phyloP scores from a whole-genome alignment of 169 alveolate species.

The Cyclospora cayetanensis region DNA sequence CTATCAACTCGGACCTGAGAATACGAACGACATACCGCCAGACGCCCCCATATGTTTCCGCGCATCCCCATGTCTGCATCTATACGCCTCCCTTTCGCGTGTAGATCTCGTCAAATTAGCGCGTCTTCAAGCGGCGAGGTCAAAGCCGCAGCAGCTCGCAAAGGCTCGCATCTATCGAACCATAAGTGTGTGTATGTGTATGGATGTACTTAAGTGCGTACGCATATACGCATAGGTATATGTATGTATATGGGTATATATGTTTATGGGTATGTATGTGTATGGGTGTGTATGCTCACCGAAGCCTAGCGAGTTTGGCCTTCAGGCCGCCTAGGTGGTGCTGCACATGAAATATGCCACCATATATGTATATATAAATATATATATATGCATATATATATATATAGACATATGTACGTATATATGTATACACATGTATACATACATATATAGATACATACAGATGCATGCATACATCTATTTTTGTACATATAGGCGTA shows the following conservation, averaged over 20 bases:
- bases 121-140: neutral
- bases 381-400: neutral
- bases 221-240: neutral
- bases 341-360: neutral
- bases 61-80: neutral
- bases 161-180: too few species aligned
- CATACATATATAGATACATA: too few species aligned
- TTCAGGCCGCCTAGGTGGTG: conserved; percentile 97
- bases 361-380: neutral
- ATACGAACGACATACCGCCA: neutral
- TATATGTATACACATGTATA: too few species aligned
- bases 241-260: neutral
- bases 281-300: neutral
- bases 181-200: too few species aligned
- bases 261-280: too few species aligned
- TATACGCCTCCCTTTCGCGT: neutral
- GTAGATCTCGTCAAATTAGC: neutral
- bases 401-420: neutral
- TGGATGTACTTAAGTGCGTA: neutral
- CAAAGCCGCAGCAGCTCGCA: too few species aligned
- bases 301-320: conserved; percentile 96
- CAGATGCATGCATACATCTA: too few species aligned
- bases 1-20: conserved; percentile 87
- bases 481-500: neutral
- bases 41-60: neutral